Percentiles rank a stretch among this genome's conserved stretches.
Conservation (phyloP, 2,329 filamentous ascomycete species). For the Pseudogymnoascus sp. region DNA sequence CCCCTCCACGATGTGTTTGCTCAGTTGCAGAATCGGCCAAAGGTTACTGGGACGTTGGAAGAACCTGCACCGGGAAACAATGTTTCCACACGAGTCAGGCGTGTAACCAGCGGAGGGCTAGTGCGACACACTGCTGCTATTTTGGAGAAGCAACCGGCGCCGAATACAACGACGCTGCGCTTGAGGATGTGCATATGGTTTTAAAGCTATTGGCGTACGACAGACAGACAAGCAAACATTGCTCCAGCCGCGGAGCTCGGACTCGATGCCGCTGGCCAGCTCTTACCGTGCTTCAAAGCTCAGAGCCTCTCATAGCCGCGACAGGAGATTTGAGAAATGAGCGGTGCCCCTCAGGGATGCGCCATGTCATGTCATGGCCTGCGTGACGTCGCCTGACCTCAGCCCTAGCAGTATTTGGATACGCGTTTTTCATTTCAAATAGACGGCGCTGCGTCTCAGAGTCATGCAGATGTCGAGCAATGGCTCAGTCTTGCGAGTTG, state of each 20-base stretch:
- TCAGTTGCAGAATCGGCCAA: neutral
- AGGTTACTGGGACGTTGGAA: neutral
- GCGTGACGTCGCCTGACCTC: slow-evolving; percentile 1
- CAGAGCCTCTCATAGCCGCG: neutral
- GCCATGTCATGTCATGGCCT: neutral
- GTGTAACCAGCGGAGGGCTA: neutral
- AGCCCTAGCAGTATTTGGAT: neutral
- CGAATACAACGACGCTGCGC: neutral
- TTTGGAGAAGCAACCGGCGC: neutral
- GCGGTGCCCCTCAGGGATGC: neutral
- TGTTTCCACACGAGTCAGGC: neutral
- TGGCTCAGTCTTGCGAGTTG: neutral
- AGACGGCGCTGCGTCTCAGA: neutral
- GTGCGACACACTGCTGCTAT: neutral
- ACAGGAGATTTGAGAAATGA: neutral
- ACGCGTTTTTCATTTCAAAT: slow-evolving; percentile 2
- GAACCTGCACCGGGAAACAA: neutral
- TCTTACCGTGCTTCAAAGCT: neutral
- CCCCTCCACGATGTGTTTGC: neutral
- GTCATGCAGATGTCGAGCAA: neutral
- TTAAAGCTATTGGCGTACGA: neutral
- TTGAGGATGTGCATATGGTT: neutral
- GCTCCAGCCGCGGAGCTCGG: neutral
- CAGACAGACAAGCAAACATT: neutral
- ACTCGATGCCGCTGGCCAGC: neutral